phyloP scores from a whole-genome alignment of 2,329 filamentous ascomycete species.

The Ophiostoma novo-ulmi region DNA sequence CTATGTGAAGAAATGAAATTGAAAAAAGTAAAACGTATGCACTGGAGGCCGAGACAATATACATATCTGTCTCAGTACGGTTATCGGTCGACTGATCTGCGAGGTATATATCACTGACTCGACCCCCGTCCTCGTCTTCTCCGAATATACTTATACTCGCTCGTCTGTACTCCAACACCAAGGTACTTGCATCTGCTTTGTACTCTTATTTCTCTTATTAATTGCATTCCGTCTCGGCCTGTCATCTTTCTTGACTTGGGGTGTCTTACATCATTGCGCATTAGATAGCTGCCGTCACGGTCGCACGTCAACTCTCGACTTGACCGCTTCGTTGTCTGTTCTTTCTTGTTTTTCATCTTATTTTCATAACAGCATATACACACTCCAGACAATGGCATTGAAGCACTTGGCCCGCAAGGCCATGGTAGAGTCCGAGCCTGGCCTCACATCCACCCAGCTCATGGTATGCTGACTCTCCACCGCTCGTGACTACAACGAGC shows the following conservation, averaged over 20 bases:
- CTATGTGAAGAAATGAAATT: not conserved
- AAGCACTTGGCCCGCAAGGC: slow-evolving; percentile 50
- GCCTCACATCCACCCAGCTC: slow-evolving; percentile 70
- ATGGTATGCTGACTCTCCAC: slow-evolving; percentile 49
- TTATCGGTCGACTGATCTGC: not conserved
- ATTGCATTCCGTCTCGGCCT: not conserved
- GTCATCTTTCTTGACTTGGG: not conserved
- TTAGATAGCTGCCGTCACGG: not conserved
- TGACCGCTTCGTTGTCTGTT: not conserved
- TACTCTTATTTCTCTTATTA: not conserved
- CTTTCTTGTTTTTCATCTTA: not conserved
- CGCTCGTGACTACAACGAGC: not conserved
- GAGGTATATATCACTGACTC: not conserved
- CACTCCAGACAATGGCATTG: slow-evolving; percentile 8
- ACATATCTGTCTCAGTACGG: not conserved
- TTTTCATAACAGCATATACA: not conserved
- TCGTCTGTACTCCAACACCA: not conserved
- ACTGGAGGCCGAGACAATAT: not conserved
- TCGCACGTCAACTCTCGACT: not conserved
- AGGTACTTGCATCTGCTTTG: slow-evolving; percentile 7
- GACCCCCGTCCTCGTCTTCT: slow-evolving; percentile 3
- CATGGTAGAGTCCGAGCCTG: slow-evolving; percentile 68
- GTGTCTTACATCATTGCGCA: slow-evolving; percentile 4
- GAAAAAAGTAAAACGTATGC: not conserved
- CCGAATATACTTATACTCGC: not conserved